Conservation (phyloP, 805 yeast species). For the Lipomyces kockii region DNA sequence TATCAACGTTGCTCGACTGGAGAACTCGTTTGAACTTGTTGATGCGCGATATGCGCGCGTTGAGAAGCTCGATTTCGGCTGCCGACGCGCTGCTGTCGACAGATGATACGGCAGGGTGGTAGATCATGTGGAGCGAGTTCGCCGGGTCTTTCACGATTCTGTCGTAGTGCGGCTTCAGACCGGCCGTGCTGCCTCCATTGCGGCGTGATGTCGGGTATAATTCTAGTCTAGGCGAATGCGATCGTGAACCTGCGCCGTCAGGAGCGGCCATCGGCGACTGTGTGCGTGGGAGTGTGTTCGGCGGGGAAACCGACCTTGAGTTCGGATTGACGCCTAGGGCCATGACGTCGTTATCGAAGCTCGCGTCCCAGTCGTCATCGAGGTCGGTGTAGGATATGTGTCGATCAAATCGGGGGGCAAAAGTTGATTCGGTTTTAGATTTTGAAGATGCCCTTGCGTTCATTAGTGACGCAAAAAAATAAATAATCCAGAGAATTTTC, state of each 20-base stretch:
- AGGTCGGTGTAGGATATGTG: conserved; percentile 59
- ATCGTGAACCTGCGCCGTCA: not conserved
- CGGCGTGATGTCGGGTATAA: conserved; percentile 36
- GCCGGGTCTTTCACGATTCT: conserved; percentile 49
- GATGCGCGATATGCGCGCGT: conserved; percentile 64
- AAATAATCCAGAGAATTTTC: not conserved
- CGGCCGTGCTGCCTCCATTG: conserved; percentile 12
- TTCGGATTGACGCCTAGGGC: conserved; percentile 29
- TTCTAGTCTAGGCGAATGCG: conserved; percentile 20
- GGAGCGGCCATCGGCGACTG: not conserved
- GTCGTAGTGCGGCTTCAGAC: conserved; percentile 38
- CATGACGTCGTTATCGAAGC: conserved; percentile 50
- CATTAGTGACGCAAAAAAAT: not conserved
- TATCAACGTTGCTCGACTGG: conserved; percentile 59
- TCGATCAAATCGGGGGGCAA: conserved; percentile 22
- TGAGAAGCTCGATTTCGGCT: conserved; percentile 59
- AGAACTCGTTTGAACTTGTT: conserved; percentile 69
- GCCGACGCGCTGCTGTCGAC: conserved; percentile 36
- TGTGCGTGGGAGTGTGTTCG: not conserved
- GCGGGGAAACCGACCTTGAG: conserved; percentile 4
- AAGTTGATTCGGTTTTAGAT: conserved; percentile 19
- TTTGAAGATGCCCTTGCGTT: conserved; percentile 1
- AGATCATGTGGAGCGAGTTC: conserved; percentile 41
- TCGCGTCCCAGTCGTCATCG: conserved; percentile 94
- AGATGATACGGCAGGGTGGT: conserved; percentile 33